Evolutionary conservation across 2,329 filamentous ascomycete genomes (phyloP), one percentile per base, ranked within the genome.

Genomic region (Colletotrichum sp.): DNA sequence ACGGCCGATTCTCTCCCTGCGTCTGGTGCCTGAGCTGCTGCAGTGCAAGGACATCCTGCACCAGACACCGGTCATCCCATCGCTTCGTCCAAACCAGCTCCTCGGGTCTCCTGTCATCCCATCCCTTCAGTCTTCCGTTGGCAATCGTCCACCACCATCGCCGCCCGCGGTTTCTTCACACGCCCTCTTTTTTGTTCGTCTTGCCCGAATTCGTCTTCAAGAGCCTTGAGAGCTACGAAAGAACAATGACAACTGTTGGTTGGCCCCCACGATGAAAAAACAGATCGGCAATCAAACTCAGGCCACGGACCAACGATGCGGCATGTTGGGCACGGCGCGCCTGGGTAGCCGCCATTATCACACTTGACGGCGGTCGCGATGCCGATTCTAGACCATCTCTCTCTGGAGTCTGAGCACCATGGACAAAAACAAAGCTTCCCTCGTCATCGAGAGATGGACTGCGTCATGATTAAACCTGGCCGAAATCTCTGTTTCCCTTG

Each of bases 1-100:
- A 60, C 34, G 62, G 18, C 52, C 66, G 32, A 36, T 34, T 67
- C 48, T n/a, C 38, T 62, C 67, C 70, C 70, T 66, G 64, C 70
- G 26, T 26, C 43, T 24, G n/a, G 64, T 36, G n/a, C 48, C 43
- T 8, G 28, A 34, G 58, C 58, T 60, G 30, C 24, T 62, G 58
- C 18, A 48, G 48, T 34, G 66, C 66, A 68, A 48, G 32, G 66
- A 68, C 52, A 56, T 3, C 52, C 9, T 28, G 21, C 32, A 21
- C 58, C 28, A 62, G 58, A 36, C 30, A 15, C 58, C 30, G 30
- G 58, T 62, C 66, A 32, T 58, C 28, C 66, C 48, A 32, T 58
- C 66, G 0, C 28, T 38, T 68, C 66, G 28, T 38, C 48, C 32
- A 24, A n/a, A 24, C 21, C 32, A 30, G 3, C 34, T 24, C 36